phyloP scores from a whole-genome alignment of 257 asterid genomes.

The Solanum medicagineum region DNA sequence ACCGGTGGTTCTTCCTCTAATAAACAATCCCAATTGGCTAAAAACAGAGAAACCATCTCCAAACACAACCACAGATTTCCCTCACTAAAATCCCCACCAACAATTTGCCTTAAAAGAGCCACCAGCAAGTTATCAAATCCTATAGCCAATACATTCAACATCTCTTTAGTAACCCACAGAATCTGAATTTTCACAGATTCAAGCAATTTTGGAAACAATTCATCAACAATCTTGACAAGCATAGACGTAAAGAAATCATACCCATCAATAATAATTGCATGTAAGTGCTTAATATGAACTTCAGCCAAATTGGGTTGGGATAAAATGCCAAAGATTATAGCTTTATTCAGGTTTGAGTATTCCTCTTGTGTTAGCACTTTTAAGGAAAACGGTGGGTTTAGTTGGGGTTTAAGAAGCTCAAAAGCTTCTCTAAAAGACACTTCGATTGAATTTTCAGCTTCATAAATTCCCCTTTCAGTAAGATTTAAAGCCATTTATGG shows the following conservation, averaged over 20 bases:
- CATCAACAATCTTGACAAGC: constrained; percentile 46
- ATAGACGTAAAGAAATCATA: constrained; percentile 45
- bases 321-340: constrained; percentile 53
- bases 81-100: constrained; percentile 58
- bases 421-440: constrained; percentile 46
- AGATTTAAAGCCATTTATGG: constrained; percentile 24
- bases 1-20: constrained; percentile 49
- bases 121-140: constrained; percentile 60
- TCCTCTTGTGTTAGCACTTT: constrained; percentile 41
- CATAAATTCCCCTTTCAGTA: constrained; percentile 16
- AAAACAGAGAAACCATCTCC: constrained; percentile 48
- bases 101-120: constrained; percentile 66
- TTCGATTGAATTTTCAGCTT: constrained; percentile 53
- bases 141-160: constrained; percentile 45
- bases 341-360: constrained; percentile 48
- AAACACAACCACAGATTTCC: constrained; percentile 65
- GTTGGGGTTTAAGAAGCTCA: constrained; percentile 29
- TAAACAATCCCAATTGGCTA: constrained; percentile 40
- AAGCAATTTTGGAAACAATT: constrained; percentile 32
- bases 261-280: constrained; percentile 56
- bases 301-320: constrained; percentile 35
- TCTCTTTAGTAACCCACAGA: constrained; percentile 43
- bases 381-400: constrained; percentile 64
- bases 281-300: constrained; percentile 63
- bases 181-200: constrained; percentile 43